phyloP scores from a whole-genome alignment of 2,329 filamentous ascomycete species.

The Rutstroemia sydowiana region DNA sequence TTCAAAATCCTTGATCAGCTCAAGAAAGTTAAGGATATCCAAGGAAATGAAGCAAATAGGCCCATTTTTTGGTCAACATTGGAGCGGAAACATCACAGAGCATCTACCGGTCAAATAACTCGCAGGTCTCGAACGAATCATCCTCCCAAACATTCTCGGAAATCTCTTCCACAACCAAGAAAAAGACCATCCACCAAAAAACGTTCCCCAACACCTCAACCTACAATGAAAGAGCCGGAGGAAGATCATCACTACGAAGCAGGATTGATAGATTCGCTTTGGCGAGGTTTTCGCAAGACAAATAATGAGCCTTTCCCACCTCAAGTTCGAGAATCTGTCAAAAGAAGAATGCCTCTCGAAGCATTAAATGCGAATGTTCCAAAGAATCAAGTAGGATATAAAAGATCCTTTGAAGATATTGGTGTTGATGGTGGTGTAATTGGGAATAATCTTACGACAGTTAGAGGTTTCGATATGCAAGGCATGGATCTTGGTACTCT shows the following conservation, averaged over 20 bases:
- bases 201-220: neutral
- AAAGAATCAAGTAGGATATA: slow-evolving; percentile 4
- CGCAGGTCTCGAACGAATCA: neutral
- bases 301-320: neutral
- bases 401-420: slow-evolving; percentile 4
- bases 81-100: slow-evolving; percentile 1
- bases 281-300: neutral
- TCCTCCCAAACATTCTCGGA: neutral
- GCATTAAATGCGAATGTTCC: neutral
- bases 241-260: neutral
- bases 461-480: neutral
- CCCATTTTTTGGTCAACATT: slow-evolving; percentile 14
- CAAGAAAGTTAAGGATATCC: slow-evolving; percentile 12
- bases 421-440: neutral
- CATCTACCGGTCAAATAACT: slow-evolving; percentile 9
- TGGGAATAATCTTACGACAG: neutral
- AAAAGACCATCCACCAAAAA: neutral
- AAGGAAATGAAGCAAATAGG: slow-evolving; percentile 16
- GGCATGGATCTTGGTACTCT: slow-evolving; percentile 4
- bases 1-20: slow-evolving; percentile 28
- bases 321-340: neutral
- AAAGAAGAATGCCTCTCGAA: neutral
- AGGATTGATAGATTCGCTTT: neutral
- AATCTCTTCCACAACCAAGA: slow-evolving; percentile 1
- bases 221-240: neutral